Base-by-base conservation (phyloP, 495 filamentous ascomycete genomes). In the Trichoderma virens region DNA sequence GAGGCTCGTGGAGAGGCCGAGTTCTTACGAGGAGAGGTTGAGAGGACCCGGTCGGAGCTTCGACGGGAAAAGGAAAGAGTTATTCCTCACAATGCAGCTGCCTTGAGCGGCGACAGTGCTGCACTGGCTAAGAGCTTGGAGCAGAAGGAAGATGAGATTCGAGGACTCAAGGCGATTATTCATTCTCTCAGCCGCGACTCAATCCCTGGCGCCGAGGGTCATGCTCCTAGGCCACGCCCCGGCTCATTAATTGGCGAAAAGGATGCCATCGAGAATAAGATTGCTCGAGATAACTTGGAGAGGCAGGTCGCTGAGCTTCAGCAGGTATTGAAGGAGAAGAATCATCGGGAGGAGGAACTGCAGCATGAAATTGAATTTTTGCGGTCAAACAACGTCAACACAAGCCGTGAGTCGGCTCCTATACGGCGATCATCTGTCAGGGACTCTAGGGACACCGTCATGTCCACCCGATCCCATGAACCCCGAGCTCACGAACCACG, bases 1-100 rank as follows among this genome's bases (percentile, higher is more conserved):
- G 94, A 99, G 78, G 94, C 95, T 23, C 82, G 94, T 65, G 92
- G 91, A 2, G 95, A 99, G 72, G 95, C 97, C 5, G 94, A 99
- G 71, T 97, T 97, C 74, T 76, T 99, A 28, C 86, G 95, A 38
- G 94, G 94, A 2, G 94, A 99, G 72, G 95, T 99, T 0, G 94
- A 99, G 73, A 78, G 94, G 62, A 92, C 91, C n/a, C 86, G 93
- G 65, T 83, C 92, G 31, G 94, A 99, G 79, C 78, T 98, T 20
- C 85, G 90, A 56, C 82, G 92, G 62, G 95, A 98, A 72, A 82
- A 88, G n/a, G 94, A 97, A 69, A 92, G 92, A 73, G 90, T 90
- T 13, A 87, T 88, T 11, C 85, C 86, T 23, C 76, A 82, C 7
- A 83, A 79, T 47, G 78, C 78, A n/a, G 76, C 79, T 3, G 76